Evolutionary conservation across 1,139 yeast species (phyloP), one percentile per base, ranked within the genome.

Genomic region (Yamadazyma siamensis): DNA sequence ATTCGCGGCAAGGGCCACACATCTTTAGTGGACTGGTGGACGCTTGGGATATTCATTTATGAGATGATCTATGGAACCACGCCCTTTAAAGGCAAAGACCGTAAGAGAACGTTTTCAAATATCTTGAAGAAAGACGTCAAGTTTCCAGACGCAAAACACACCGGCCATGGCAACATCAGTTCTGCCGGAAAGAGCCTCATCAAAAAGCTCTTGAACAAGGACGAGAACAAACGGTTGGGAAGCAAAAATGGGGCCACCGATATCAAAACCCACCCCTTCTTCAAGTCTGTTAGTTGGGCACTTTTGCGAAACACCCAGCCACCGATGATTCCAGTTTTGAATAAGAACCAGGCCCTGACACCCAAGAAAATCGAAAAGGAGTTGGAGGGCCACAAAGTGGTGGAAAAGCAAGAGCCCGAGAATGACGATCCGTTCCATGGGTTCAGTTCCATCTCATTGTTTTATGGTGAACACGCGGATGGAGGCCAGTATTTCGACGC

Each of bases 21-120:
- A 1, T 83, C 91, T 15, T 96, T 97, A 0, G 98, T 91, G 12
- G 98, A 91, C 57, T 91, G 98, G 98, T 91, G 98, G 98, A 91
- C 98, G 0, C 65, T 91, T 40, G 98, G 98, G 2, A 88, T 91
- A 21, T 71, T 91, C 47, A 67, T 88, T 15, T 91, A 78, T 54
- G 98, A 91, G 52, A 91, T 91, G 98, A 64, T 91, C 23, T 88
- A 78, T 55, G 97, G 97, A 2, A 84, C 88, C 7, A 91, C 98
- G 0, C 98, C 98, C 1, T 91, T 91, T 61, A 91, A 91, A 58
- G 98, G 98, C 5, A 67, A 76, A 27, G 87, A 80, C 44, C 72
- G 97, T 28, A 88, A 88, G 50, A 80, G 80, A 45, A 91, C 98
- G 0, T 91, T 91, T 58, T 80, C 94, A 25, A 87, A 87, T 46